These are phyloP conservation scores for Pythium scleroteichum DNA, from an alignment of 352 stramenopile genomes.

Conservation along the genomic window DNA sequence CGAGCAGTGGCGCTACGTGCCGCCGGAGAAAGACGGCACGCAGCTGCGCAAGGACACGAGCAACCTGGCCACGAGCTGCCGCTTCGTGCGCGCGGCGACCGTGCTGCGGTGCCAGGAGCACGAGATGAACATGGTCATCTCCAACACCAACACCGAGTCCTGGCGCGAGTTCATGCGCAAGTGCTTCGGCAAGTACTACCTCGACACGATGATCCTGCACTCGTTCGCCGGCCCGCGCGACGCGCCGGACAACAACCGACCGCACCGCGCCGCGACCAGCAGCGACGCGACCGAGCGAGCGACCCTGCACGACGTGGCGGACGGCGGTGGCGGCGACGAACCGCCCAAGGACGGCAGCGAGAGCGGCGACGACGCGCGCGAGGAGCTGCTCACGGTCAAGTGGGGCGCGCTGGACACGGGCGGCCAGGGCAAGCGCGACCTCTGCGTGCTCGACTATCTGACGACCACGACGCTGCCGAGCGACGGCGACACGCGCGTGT, in stretches of 20 bases:
- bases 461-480: conserved; percentile 65
- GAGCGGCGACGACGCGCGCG: conserved; percentile 24
- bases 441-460: conserved; percentile 77
- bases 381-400: conserved; percentile 72
- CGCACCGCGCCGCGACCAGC: too few relatives aligned
- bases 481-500: conserved; percentile 51
- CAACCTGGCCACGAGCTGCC: conserved; percentile 67
- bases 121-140: conserved; percentile 71
- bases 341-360: conserved; percentile 26
- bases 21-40: conserved; percentile 75
- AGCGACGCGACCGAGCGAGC: background rate
- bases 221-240: conserved; percentile 31
- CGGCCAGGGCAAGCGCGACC: conserved; percentile 53
- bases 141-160: conserved; percentile 69
- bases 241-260: too few relatives aligned
- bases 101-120: conserved; percentile 75
- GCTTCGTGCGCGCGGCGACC: conserved; percentile 63
- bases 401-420: conserved; percentile 73
- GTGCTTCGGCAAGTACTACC: conserved; percentile 74
- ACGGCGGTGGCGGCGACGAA: conserved; percentile 27
- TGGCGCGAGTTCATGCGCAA: conserved; percentile 77
- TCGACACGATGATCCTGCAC: conserved; percentile 80
- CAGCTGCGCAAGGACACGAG: conserved; percentile 84
- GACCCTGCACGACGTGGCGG: background rate
- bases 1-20: conserved; percentile 79